Percentiles rank a stretch among this genome's conserved stretches.
Conservation (phyloP, 441 rosid genomes). For the Pelargonium australe region DNA sequence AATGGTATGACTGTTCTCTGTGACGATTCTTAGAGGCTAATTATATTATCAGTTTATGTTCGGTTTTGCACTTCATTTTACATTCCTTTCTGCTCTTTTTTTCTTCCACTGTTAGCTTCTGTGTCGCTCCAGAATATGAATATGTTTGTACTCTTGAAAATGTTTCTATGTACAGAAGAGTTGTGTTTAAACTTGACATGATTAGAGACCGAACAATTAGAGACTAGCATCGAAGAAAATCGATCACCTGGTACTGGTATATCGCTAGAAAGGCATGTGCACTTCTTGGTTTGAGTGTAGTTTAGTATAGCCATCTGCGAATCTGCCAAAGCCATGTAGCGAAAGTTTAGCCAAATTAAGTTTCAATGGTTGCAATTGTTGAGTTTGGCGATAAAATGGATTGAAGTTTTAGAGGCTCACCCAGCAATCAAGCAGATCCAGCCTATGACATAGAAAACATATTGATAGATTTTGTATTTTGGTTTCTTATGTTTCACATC, state of each 20-base stretch:
- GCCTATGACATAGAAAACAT: constrained; percentile 36
- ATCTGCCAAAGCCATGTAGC: background rate
- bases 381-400: background rate
- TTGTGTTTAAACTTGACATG: background rate
- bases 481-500: constrained; percentile 45
- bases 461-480: constrained; percentile 57
- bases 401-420: constrained; percentile 31
- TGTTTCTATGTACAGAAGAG: background rate
- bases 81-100: background rate
- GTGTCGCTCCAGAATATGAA: background rate
- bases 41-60: background rate
- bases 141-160: background rate
- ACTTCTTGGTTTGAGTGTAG: background rate
- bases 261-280: background rate
- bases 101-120: background rate
- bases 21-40: background rate
- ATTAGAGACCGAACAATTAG: background rate
- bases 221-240: background rate
- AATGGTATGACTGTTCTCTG: background rate
- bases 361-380: no score
- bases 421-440: constrained; percentile 41
- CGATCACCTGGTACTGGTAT: background rate
- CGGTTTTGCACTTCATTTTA: no score
- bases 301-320: background rate
- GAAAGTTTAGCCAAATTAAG: background rate